Percentiles rank a stretch among this genome's conserved stretches.
Conservation (phyloP, 2,329 filamentous ascomycete genomes). For the Teratosphaeria nubilosa region DNA sequence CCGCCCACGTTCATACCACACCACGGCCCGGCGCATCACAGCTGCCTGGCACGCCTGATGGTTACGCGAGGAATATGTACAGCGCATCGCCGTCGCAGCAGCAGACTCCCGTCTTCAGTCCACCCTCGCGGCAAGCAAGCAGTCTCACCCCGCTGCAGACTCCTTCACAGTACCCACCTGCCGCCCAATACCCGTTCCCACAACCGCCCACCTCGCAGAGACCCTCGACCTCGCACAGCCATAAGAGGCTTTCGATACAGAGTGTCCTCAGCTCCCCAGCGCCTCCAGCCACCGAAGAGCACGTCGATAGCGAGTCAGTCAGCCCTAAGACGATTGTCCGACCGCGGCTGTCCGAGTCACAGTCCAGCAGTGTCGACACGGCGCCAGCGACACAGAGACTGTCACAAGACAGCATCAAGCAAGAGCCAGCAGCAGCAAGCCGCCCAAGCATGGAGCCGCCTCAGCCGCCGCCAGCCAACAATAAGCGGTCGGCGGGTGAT, state of each 20-base stretch:
- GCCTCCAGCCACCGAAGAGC: background rate
- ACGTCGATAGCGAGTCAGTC: slow-evolving; percentile 59
- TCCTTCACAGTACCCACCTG: background rate
- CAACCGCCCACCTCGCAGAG: slow-evolving; percentile 37
- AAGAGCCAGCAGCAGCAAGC: background rate
- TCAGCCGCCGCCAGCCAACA: slow-evolving; percentile 1
- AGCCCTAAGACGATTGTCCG: slow-evolving; percentile 58
- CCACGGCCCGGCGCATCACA: slow-evolving; percentile 2
- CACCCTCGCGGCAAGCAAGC: slow-evolving; percentile 12
- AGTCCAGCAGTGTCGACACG: background rate
- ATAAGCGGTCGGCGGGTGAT: slow-evolving; percentile 18
- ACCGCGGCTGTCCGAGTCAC: slow-evolving; percentile 13
- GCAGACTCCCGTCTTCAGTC: background rate
- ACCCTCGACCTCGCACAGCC: background rate
- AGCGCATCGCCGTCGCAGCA: slow-evolving; percentile 21
- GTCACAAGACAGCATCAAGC: background rate
- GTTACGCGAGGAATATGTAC: slow-evolving; percentile 4
- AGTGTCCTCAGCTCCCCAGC: background rate
- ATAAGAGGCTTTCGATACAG: background rate
- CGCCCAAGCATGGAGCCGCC: background rate
- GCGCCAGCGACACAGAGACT: background rate
- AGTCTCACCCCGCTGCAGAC: slow-evolving; percentile 12
- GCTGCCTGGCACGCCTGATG: slow-evolving; percentile 7
- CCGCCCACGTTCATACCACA: background rate
- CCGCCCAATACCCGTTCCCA: slow-evolving; percentile 27